A percentile compares a stretch with the other conserved stretches of the same genome.
These are phyloP conservation scores for Macrocystidia cucumis DNA, from an alignment of 1,284 basidiomycete species.

Conservation along the genomic window DNA sequence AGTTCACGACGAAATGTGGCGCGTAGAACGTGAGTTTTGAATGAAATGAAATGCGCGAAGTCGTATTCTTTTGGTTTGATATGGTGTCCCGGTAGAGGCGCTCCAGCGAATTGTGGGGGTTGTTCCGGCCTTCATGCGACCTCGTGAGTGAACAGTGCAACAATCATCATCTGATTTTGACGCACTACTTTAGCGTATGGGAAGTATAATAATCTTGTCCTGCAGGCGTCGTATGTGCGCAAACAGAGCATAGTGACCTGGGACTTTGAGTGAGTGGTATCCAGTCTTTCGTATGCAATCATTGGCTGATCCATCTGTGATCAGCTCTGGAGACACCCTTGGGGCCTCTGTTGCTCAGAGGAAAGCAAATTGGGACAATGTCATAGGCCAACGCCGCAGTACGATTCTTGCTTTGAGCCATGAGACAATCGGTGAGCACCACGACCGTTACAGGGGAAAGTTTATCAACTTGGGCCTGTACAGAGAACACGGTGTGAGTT, in stretches of 20 bases:
- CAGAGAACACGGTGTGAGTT: slow-evolving; percentile 21
- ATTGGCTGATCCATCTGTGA: not conserved
- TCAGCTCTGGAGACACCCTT: slow-evolving; percentile 24
- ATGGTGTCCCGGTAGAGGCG: slow-evolving; percentile 14
- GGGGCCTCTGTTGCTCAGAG: slow-evolving; percentile 21
- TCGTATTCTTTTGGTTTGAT: no score
- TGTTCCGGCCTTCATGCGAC: slow-evolving; percentile 22
- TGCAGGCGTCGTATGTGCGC: slow-evolving; percentile 31
- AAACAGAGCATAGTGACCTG: slow-evolving; percentile 29
- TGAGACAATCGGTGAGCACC: slow-evolving; percentile 19
- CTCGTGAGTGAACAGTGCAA: slow-evolving; percentile 15
- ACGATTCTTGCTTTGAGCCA: slow-evolving; percentile 29
- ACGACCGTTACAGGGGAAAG: slow-evolving; percentile 1
- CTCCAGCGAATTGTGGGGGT: slow-evolving; percentile 19
- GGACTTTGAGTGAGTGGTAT: slow-evolving; percentile 34
- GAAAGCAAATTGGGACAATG: slow-evolving; percentile 20
- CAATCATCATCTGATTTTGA: not conserved
- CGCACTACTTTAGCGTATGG: slow-evolving; percentile 31
- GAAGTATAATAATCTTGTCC: slow-evolving; percentile 39
- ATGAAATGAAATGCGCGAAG: no score
- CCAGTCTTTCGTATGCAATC: not conserved
- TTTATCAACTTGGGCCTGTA: not conserved
- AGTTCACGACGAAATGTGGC: slow-evolving; percentile 17
- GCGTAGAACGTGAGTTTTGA: slow-evolving; percentile 15
- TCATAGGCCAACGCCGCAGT: slow-evolving; percentile 18